Evolutionary conservation across 306 rosid species (phyloP).

Genomic region (Hippophae gyantsensis): DNA sequence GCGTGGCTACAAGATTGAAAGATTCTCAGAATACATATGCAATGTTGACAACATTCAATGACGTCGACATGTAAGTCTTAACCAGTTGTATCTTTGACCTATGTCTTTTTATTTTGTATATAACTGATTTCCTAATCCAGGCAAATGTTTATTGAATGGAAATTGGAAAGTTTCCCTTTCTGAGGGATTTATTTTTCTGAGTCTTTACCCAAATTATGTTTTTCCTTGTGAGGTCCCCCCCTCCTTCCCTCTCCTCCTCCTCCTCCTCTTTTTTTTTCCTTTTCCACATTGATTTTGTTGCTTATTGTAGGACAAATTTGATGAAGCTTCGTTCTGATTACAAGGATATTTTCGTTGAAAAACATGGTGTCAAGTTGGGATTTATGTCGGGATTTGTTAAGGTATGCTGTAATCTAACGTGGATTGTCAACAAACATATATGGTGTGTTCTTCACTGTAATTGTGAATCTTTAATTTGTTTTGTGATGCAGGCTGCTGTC

Average conservation of each 20-base stretch:
- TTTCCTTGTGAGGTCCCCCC: not conserved
- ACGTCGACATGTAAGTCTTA: slow-evolving; percentile 67
- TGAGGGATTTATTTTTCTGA: no score
- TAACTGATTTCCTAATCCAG: no score
- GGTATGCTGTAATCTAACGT: slow-evolving; percentile 29
- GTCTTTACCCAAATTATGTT: no score
- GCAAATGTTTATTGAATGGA: no score
- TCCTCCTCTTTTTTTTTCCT: slow-evolving; percentile 5
- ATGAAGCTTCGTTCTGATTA: slow-evolving; percentile 87
- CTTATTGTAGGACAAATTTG: slow-evolving; percentile 60
- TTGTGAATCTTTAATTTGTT: slow-evolving; percentile 12
- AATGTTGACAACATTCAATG: slow-evolving; percentile 78
- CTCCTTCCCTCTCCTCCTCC: not conserved
- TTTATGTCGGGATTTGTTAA: slow-evolving; percentile 80
- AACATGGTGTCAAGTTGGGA: slow-evolving; percentile 79
- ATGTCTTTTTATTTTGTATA: not conserved
- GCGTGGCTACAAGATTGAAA: slow-evolving; percentile 64
- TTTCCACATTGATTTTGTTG: slow-evolving; percentile 25
- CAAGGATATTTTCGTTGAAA: slow-evolving; percentile 80
- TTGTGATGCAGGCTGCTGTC: slow-evolving; percentile 60
- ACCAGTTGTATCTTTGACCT: slow-evolving; percentile 5
- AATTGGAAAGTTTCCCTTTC: no score
- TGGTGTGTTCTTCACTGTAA: not conserved
- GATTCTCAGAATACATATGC: slow-evolving; percentile 87
- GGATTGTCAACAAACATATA: slow-evolving; percentile 2